A percentile compares a stretch with the other conserved stretches of the same genome.
These are phyloP conservation scores for Ensete glaucum DNA, from an alignment of 176 grass and related monocot species.

Conservation along the genomic window DNA sequence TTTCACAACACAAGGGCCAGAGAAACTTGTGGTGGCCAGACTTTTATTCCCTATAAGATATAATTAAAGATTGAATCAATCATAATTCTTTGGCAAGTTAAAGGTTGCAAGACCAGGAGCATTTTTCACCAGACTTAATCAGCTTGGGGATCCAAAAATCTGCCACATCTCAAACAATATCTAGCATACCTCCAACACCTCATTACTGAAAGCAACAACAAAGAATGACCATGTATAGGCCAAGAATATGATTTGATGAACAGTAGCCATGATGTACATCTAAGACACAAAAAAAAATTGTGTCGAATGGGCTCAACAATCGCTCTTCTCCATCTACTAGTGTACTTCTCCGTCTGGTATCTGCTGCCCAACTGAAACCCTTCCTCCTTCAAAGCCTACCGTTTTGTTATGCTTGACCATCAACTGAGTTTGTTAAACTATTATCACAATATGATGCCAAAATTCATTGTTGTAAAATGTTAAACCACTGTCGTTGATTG, in stretches of 20 bases:
- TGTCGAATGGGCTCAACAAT: no score
- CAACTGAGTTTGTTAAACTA: not conserved
- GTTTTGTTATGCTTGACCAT: not conserved
- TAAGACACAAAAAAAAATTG: not conserved
- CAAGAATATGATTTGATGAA: not conserved
- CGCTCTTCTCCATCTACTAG: no score
- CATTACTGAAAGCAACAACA: not conserved
- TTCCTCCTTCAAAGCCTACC: not conserved
- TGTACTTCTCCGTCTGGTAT: no score
- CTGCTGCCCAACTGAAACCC: not conserved
- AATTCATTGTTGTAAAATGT: not conserved
- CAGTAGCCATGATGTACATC: not conserved
- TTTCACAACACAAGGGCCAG: not conserved
- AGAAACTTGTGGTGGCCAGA: not conserved
- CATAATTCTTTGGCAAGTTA: not conserved
- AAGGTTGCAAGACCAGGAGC: not conserved
- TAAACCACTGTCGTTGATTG: not conserved
- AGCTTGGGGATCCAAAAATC: not conserved
- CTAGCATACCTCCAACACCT: not conserved
- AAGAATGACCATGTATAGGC: not conserved
- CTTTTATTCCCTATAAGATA: not conserved
- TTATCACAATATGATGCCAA: not conserved
- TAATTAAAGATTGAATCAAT: not conserved
- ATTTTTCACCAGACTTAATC: not conserved
- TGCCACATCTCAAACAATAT: not conserved